Evolutionary conservation across 148 eudicot genomes (phyloP), one percentile per base, ranked within the genome.

Genomic region (Cornus kousa): DNA sequence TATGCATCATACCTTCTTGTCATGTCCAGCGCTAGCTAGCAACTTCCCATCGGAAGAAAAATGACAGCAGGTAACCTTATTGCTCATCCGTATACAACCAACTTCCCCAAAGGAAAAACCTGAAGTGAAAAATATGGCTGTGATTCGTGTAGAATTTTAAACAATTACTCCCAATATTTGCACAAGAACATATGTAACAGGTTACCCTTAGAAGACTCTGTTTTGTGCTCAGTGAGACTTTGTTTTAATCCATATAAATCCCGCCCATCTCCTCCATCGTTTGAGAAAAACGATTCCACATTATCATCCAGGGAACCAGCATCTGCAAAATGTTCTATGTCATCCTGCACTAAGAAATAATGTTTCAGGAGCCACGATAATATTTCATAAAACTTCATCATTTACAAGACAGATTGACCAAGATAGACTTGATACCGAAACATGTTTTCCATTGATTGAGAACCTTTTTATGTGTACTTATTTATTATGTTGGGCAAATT

Each of bases 271-370:
- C 90, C 97, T 67, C 91, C 95, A 82, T 96, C 99, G 81, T 90
- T 86, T 4, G 93, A 88, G 78, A 96, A 76, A 85, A 96, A 94
- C 0, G 99, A 96, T 79, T 96, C 99, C 43, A 96, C 91, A 68
- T 93, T 90, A 77, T 95, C 98, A 81, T 95, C 97, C 80, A 95
- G 89, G 82, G 95, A 90, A n/a, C 91, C 98, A 79, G 90, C 97
- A 85, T 92, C 99, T 82, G 89, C 98, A 85, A 96, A 94, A 84
- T 87, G 91, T 66, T 96, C 99, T 71, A 94, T 87, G 74, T 94
- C 97, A 76, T 93, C 99, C 99, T 96, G 89, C 79, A 85, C 23
- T n/a, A 80, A 77, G 71, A 72, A 70, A 39, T 31, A 74, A 77
- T 76, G 12, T 46, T 55, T 77, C 20, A 77, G 78, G 69, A 53